Conservation (phyloP, 2,329 filamentous ascomycete genomes). For the Mycogone perniciosa region DNA sequence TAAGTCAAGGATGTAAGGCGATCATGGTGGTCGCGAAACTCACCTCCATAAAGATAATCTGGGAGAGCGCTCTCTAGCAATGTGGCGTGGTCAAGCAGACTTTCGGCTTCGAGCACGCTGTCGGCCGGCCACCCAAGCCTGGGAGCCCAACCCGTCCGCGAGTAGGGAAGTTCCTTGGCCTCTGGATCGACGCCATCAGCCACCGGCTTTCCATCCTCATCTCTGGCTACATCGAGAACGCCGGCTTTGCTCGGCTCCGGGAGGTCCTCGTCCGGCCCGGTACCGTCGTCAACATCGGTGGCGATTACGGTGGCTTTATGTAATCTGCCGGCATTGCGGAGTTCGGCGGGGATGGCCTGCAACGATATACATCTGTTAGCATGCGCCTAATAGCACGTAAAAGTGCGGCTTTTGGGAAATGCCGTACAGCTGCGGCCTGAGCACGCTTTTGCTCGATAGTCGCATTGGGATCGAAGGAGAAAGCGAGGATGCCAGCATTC, state of each 20-base stretch:
- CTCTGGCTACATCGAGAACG: constrained; percentile 50
- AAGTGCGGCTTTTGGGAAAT: constrained; percentile 17
- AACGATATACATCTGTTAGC: constrained; percentile 9
- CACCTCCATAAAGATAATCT: constrained; percentile 86
- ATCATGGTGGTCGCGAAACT: constrained; percentile 18
- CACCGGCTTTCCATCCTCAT: constrained; percentile 42
- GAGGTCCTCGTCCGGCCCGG: constrained; percentile 65
- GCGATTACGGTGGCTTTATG: constrained; percentile 62
- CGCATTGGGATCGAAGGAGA: constrained; percentile 82
- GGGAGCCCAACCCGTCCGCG: constrained; percentile 77
- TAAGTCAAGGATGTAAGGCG: constrained; percentile 8
- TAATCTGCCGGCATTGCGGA: constrained; percentile 26
- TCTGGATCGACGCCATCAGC: constrained; percentile 46
- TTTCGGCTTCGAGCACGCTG: constrained; percentile 52
- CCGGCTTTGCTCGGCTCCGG: constrained; percentile 67
- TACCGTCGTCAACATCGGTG: constrained; percentile 72
- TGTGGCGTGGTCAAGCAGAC: constrained; percentile 79
- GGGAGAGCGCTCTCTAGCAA: constrained; percentile 77
- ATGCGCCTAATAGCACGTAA: background rate
- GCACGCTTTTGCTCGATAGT: constrained; percentile 76
- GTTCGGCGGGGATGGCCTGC: constrained; percentile 34
- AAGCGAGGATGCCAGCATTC: constrained; percentile 72
- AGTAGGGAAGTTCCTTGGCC: constrained; percentile 42
- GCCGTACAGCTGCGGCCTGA: constrained; percentile 66
- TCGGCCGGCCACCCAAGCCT: constrained; percentile 68